Evolutionary conservation across 257 asterid genomes (phyloP).

Genomic region (Cruciata laevipes): DNA sequence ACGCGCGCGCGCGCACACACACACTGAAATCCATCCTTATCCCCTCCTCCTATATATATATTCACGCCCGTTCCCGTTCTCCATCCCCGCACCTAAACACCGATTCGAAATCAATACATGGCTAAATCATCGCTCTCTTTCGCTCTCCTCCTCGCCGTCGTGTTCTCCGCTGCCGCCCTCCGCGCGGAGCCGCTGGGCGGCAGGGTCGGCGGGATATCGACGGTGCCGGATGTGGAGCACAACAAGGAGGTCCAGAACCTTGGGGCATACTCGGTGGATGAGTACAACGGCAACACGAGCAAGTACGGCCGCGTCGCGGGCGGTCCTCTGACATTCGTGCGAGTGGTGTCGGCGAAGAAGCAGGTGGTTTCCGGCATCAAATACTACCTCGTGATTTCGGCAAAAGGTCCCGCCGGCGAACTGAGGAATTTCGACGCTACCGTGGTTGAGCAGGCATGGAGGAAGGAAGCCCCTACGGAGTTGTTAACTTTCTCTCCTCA

Average conservation of each 20-base stretch:
- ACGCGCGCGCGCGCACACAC: too few relatives aligned
- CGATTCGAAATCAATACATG: not conserved
- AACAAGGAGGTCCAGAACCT: slow-evolving; percentile 50
- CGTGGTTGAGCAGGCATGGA: slow-evolving; percentile 52
- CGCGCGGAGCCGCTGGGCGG: slow-evolving; percentile 18
- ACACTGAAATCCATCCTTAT: not conserved
- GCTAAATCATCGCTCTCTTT: slow-evolving; percentile 10
- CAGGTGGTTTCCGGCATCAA: slow-evolving; percentile 79
- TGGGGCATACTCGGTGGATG: slow-evolving; percentile 53
- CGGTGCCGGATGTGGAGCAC: slow-evolving; percentile 35
- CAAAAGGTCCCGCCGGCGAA: slow-evolving; percentile 13
- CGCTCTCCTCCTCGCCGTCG: not conserved
- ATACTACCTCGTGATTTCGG: slow-evolving; percentile 53
- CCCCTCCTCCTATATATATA: slow-evolving; percentile 7
- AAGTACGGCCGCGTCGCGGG: not conserved
- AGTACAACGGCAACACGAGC: slow-evolving; percentile 14
- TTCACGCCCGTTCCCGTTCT: not conserved
- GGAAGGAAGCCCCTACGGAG: slow-evolving; percentile 27
- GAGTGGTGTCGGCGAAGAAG: slow-evolving; percentile 55
- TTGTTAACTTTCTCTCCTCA: slow-evolving; percentile 34
- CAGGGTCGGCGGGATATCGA: slow-evolving; percentile 37
- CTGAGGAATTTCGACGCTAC: slow-evolving; percentile 40
- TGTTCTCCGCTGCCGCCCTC: not conserved
- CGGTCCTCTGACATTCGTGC: slow-evolving; percentile 18
- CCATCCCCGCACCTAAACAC: not conserved